Conservation (phyloP, 108 stramenopile genomes). For the Skeletonema menzelii region DNA sequence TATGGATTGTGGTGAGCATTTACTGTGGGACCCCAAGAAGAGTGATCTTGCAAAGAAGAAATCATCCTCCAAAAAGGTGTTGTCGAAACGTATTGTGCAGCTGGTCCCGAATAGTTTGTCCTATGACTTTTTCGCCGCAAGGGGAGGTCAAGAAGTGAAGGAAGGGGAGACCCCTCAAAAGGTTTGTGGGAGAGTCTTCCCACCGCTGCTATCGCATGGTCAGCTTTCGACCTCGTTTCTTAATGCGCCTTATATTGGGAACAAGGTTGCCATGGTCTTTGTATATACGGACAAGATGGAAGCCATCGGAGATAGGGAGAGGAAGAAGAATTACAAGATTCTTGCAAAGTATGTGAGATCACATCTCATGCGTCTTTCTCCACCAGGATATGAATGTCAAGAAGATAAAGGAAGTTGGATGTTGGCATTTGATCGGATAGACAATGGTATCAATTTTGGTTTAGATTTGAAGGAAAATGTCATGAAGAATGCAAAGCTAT, state of each 20-base stretch:
- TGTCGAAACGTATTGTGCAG: slow-evolving; percentile 38
- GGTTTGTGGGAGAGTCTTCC: slow-evolving; percentile 44
- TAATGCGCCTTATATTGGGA: slow-evolving; percentile 48
- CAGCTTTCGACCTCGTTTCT: slow-evolving; percentile 49
- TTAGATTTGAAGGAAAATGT: slow-evolving; percentile 41
- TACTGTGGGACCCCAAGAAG: slow-evolving; percentile 40
- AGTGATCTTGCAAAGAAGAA: not conserved
- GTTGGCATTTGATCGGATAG: slow-evolving; percentile 44
- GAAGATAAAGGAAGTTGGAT: slow-evolving; percentile 52
- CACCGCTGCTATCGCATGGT: slow-evolving; percentile 37
- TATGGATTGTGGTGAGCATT: slow-evolving; percentile 47
- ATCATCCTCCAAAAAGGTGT: slow-evolving; percentile 6
- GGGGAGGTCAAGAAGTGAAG: slow-evolving; percentile 29
- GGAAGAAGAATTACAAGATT: slow-evolving; percentile 38
- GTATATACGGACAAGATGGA: slow-evolving; percentile 49
- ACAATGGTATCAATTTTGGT: slow-evolving; percentile 49
- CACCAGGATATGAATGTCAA: slow-evolving; percentile 53
- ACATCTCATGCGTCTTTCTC: slow-evolving; percentile 39
- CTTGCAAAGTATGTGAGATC: slow-evolving; percentile 37
- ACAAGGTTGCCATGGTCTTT: slow-evolving; percentile 48
- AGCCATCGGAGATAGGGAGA: slow-evolving; percentile 11
- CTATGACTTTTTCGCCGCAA: slow-evolving; percentile 45
- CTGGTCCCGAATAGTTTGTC: slow-evolving; percentile 38
- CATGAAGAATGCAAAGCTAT: slow-evolving; percentile 9
- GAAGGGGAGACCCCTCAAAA: slow-evolving; percentile 22